Evolutionary conservation across 2,329 filamentous ascomycete genomes (phyloP), one percentile per base, ranked within the genome.

Genomic region (Colletotrichum karsti): DNA sequence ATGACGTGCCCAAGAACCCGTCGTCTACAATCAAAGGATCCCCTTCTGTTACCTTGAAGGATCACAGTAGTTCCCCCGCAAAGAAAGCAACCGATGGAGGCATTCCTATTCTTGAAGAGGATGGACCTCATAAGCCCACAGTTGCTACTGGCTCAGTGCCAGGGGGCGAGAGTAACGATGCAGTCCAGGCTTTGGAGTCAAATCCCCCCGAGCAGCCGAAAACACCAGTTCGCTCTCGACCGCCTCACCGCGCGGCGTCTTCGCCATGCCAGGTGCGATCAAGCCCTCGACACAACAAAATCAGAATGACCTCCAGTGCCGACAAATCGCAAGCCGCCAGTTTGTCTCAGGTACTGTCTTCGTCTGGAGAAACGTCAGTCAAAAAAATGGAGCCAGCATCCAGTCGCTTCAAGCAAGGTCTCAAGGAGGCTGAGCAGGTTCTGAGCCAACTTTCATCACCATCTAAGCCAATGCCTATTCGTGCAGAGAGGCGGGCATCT

Each of bases 1-100:
- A 60, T 26, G 67, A 71, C 41, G 66, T 70, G 30, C 53, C 65
- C 18, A 69, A 72, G 42, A 55, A 65, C 22, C 60, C 53, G 54
- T 68, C 61, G 37, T 68, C 65, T 28, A 68, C 61, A 18, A 53
- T 59, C 18, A 68, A 55, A 44, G 65, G 65, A 24, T 65, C 60
- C 15, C 61, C 60, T 18, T 26, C 9, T n/a, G 20, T 5, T 10
- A 20, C 41, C 7, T 13, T 35, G 15, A 39, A 30, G 15, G 12
- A 37, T 18, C 28, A 28, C 44, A 37, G 41, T 59, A 67, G 50
- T 15, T 28, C 50, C 10, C 22, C 50, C 5, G 24, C 30, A 4
- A 54, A 59, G 20, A n/a, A 8, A 33, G 39, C 28, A 20, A 37
- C 20, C 8, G 13, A 18, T 24, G 20, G 22, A 20, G 35, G 35